Conservation (phyloP, 441 rosid genomes). For the Erysimum pusillum region DNA sequence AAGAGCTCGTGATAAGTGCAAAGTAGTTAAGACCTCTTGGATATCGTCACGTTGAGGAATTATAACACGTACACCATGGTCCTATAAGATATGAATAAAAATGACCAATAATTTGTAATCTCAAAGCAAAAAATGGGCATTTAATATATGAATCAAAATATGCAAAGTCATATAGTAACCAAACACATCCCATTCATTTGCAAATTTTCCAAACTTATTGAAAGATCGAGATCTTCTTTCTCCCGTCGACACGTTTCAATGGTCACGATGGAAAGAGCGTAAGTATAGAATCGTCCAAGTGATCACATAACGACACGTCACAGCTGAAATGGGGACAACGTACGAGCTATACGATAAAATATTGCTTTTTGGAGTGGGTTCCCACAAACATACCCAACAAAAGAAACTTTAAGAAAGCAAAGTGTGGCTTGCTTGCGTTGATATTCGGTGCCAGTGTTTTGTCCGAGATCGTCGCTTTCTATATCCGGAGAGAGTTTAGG, state of each 20-base stretch:
- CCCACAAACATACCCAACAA: conserved; percentile 20
- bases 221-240: conserved; percentile 18
- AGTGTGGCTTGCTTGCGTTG: conserved; percentile 14
- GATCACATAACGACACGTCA: conserved; percentile 20
- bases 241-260: conserved; percentile 23
- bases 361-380: conserved; percentile 27
- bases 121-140: neutral
- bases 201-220: neutral
- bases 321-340: conserved; percentile 11
- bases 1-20: neutral
- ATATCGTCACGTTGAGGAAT: conserved; percentile 19
- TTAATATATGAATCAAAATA: neutral
- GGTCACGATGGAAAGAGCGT: conserved; percentile 9
- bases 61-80: conserved; percentile 22
- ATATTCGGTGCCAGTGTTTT: conserved; percentile 34
- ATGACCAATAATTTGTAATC: conserved; percentile 18
- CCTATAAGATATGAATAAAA: neutral
- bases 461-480: conserved; percentile 36
- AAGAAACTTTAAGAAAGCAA: conserved; percentile 38
- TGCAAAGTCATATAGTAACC: neutral
- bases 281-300: conserved; percentile 23
- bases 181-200: neutral
- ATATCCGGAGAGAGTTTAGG: conserved; percentile 23
- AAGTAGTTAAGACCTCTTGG: conserved; percentile 17
- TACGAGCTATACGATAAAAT: conserved; percentile 38